Evolutionary conservation across 2,329 filamentous ascomycete species (phyloP).

Genomic region (Stylonectria norvegica): DNA sequence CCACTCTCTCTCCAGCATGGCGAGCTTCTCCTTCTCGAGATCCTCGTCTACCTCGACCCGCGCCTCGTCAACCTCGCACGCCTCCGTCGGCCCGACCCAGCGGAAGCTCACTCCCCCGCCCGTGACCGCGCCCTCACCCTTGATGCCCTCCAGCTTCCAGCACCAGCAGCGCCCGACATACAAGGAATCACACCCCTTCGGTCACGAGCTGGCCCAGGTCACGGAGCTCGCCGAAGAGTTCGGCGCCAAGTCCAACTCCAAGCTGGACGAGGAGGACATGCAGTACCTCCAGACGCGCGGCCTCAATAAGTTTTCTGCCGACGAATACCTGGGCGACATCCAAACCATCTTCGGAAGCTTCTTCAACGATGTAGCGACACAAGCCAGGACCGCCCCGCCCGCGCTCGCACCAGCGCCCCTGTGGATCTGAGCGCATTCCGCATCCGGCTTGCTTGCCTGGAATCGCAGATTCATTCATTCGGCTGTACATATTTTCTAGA

Average conservation of each 20-base stretch:
- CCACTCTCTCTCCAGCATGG: slow-evolving; percentile 53
- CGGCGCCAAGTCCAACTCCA: slow-evolving; percentile 56
- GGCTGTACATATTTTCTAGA: slow-evolving; percentile 33
- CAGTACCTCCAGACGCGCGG: slow-evolving; percentile 65
- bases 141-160: slow-evolving; percentile 34
- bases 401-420: slow-evolving; percentile 27
- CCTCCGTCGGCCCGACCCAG: slow-evolving; percentile 24
- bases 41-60: slow-evolving; percentile 55
- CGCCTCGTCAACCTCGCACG: slow-evolving; percentile 45
- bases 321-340: slow-evolving; percentile 83
- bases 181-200: slow-evolving; percentile 68
- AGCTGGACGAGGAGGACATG: slow-evolving; percentile 64
- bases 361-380: slow-evolving; percentile 45
- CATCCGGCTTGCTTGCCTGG: slow-evolving; percentile 13
- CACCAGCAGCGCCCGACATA: slow-evolving; percentile 35
- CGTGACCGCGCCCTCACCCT: slow-evolving; percentile 28
- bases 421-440: slow-evolving; percentile 46
- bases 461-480: no score
- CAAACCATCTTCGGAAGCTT: slow-evolving; percentile 63
- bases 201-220: slow-evolving; percentile 84
- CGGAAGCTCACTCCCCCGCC: slow-evolving; percentile 30
- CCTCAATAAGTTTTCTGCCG: slow-evolving; percentile 68
- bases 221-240: slow-evolving; percentile 92
- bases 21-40: slow-evolving; percentile 54
- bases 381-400: slow-evolving; percentile 27